Conservation (phyloP, 176 grass and related monocot species). For the Cenchrus purpureus region DNA sequence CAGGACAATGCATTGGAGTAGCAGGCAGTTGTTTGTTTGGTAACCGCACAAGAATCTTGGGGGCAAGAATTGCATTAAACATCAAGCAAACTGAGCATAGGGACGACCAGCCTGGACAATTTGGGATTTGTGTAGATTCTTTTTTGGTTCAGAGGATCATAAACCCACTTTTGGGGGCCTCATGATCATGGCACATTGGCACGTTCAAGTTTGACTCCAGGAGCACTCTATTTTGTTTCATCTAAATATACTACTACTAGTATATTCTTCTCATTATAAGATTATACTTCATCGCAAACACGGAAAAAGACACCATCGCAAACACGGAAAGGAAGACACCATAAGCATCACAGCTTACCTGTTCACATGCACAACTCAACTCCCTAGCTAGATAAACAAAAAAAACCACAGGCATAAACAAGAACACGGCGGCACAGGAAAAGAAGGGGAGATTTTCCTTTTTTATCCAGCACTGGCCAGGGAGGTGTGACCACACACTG, state of each 20-base stretch:
- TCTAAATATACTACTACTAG: neutral
- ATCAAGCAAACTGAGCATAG: neutral
- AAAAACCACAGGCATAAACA: constrained; percentile 27
- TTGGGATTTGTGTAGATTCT: neutral
- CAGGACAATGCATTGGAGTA: neutral
- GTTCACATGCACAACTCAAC: constrained; percentile 62
- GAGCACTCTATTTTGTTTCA: constrained; percentile 17
- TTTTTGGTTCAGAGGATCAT: neutral
- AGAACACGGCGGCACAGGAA: neutral
- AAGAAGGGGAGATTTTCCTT: neutral
- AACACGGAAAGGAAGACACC: neutral
- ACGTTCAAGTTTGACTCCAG: constrained; percentile 10
- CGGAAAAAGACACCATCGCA: constrained; percentile 19
- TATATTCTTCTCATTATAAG: constrained; percentile 12
- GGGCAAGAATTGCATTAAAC: neutral
- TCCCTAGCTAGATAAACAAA: constrained; percentile 30
- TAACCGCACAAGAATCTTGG: neutral
- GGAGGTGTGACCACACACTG: constrained; percentile 39
- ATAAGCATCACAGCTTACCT: constrained; percentile 26
- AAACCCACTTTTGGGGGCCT: neutral
- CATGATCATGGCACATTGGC: constrained; percentile 27
- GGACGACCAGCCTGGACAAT: neutral
- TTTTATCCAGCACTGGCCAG: neutral
- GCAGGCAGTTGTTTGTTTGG: neutral
- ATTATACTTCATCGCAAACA: neutral